Conservation (phyloP, 495 filamentous ascomycete genomes). For the Chaetomidium leptoderma region DNA sequence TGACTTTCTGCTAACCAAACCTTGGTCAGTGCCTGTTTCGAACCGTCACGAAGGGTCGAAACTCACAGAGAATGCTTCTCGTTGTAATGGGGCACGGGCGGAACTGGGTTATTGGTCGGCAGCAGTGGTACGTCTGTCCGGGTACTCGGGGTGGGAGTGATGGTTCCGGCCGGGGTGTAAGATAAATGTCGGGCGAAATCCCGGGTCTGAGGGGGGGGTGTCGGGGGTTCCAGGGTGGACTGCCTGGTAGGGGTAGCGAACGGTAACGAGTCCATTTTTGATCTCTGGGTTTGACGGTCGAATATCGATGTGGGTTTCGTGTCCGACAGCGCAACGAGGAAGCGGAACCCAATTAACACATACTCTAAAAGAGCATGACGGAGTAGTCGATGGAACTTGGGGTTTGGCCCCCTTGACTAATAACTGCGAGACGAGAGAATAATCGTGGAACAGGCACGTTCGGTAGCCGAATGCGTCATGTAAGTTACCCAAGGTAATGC, state of each 20-base stretch:
- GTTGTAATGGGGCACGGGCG: background rate
- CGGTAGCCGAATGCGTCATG: background rate
- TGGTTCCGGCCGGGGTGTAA: background rate
- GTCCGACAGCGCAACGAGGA: background rate
- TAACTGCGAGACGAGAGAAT: background rate
- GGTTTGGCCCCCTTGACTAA: background rate
- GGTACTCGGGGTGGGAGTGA: constrained; percentile 1
- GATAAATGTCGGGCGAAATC: background rate
- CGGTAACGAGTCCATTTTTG: background rate
- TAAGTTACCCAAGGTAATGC: background rate
- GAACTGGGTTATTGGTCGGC: background rate
- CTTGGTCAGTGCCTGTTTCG: background rate
- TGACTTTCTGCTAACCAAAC: background rate
- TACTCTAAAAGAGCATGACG: background rate
- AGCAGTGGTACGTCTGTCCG: constrained; percentile 4
- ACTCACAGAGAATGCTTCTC: background rate
- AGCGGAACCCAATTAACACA: background rate
- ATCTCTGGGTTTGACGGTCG: background rate
- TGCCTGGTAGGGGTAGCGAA: background rate
- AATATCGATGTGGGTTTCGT: background rate
- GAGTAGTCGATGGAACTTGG: background rate
- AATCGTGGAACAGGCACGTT: background rate
- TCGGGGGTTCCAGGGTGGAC: background rate
- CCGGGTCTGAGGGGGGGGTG: background rate
- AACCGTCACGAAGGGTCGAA: too few species aligned